A percentile compares a stretch with the other conserved stretches of the same genome.
These are phyloP conservation scores for Saposhnikovia divaricata DNA, from an alignment of 129 eudicot genomes.

Conservation along the genomic window DNA sequence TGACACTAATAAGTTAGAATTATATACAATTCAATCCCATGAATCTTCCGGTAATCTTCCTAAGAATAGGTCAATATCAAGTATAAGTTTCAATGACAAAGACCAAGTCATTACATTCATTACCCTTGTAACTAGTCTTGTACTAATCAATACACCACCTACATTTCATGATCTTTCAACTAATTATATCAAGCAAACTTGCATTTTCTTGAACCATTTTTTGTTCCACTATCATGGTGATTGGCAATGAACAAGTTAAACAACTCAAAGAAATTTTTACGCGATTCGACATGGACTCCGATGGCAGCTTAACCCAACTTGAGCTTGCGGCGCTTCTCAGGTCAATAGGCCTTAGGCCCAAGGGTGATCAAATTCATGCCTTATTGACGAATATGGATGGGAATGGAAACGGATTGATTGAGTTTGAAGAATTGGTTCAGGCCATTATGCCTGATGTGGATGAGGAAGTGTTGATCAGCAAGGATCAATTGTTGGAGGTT, in stretches of 20 bases:
- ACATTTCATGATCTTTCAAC: not conserved
- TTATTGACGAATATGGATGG: slow-evolving; percentile 11
- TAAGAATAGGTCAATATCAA: not conserved
- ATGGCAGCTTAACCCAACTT: slow-evolving; percentile 55
- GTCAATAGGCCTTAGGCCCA: slow-evolving; percentile 22
- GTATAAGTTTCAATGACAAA: not conserved
- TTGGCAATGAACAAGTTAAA: slow-evolving; percentile 24
- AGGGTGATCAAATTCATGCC: slow-evolving; percentile 13
- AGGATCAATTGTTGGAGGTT: slow-evolving; percentile 17
- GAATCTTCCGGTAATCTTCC: slow-evolving; percentile 10
- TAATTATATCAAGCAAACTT: not conserved
- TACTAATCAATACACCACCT: not conserved
- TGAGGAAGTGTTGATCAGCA: slow-evolving; percentile 13
- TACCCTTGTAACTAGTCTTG: not conserved
- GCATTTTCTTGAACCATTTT: not conserved
- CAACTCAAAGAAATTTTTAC: slow-evolving; percentile 37
- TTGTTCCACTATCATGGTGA: not conserved
- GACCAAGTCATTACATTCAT: slow-evolving; percentile 6
- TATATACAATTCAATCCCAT: not conserved
- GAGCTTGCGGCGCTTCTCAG: slow-evolving; percentile 63
- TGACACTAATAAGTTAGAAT: not conserved
- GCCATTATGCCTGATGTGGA: slow-evolving; percentile 15
- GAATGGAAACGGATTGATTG: slow-evolving; percentile 9
- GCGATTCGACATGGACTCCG: slow-evolving; percentile 55
- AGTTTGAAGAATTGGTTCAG: slow-evolving; percentile 14